A percentile compares a stretch with the other conserved stretches of the same genome.
Evolutionary conservation across 768 basidiomycete genomes (phyloP).

Genomic region (Pleurotus djamor): DNA sequence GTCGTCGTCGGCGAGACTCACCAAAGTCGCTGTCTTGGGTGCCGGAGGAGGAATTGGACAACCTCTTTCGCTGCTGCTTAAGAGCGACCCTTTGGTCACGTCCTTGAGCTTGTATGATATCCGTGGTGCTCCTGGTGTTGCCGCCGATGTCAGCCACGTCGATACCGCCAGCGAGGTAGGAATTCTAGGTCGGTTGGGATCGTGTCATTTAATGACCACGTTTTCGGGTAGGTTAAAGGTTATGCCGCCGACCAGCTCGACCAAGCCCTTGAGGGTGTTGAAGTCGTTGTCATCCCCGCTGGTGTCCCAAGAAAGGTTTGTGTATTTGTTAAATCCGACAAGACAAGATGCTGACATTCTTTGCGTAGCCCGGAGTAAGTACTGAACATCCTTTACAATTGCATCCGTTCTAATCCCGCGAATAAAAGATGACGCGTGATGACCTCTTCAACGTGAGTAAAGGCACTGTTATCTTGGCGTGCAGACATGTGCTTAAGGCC

Average conservation of each 20-base stretch:
- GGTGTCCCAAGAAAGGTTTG: slow-evolving; percentile 96
- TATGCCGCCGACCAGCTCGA: slow-evolving; percentile 87
- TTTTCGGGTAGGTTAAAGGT: slow-evolving; percentile 58
- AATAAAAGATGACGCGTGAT: slow-evolving; percentile 86
- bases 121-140: slow-evolving; percentile 94
- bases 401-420: slow-evolving; percentile 21
- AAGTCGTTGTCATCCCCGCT: slow-evolving; percentile 97
- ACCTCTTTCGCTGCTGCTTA: slow-evolving; percentile 91
- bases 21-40: slow-evolving; percentile 95
- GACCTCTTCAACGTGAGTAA: slow-evolving; percentile 88
- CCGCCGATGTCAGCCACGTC: slow-evolving; percentile 95
- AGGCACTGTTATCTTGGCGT: neutral
- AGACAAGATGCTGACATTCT: slow-evolving; percentile 19
- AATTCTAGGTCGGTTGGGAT: slow-evolving; percentile 18
- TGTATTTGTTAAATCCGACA: slow-evolving; percentile 13
- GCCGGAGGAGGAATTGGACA: slow-evolving; percentile 99
- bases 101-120: slow-evolving; percentile 91
- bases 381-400: slow-evolving; percentile 1
- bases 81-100: slow-evolving; percentile 87
- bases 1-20: slow-evolving; percentile 64
- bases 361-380: slow-evolving; percentile 78
- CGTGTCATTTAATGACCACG: slow-evolving; percentile 8
- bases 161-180: slow-evolving; percentile 78
- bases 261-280: slow-evolving; percentile 82
- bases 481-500: neutral